Evolutionary conservation across 1,139 yeast species (phyloP), one percentile per base, ranked within the genome.

Genomic region (Meyerozyma elateridarum): DNA sequence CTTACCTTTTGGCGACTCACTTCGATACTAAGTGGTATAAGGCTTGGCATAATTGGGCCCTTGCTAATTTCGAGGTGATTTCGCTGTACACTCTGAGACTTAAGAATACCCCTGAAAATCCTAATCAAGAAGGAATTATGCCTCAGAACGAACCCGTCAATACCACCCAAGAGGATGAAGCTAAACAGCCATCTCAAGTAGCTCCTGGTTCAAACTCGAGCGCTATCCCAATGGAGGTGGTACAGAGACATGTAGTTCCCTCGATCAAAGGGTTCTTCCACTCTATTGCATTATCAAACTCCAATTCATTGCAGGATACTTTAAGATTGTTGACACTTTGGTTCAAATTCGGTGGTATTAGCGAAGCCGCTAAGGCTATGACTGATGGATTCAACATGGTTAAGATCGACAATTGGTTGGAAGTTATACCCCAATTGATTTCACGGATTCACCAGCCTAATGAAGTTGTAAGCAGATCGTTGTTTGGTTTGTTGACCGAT

Each of bases 21-120:
- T 91, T 91, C 55, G 97, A 91, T 52, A 71, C 75, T 30, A 74
- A 76, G 27, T 93, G 98, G 96, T 93, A 93, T 52, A 91, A 93
- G 50, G 98, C 98, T 15, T 93, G 98, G 98, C 99, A 93, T 52
- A 89, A 88, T 51, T 93, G 99, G 99, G 98, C 98, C 0, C 64
- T 93, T 48, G 96, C 98, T 0, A 93, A 93, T 55, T 93, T 88
- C 54, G 96, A 89, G 51, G 96, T 89, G 1, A 85, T 91, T 18
- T 83, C 96, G 0, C 68, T 82, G 32, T 67, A 67, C 44, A 71
- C 79, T 0, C 19, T 25, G 4, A 7, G 18, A 8, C 9, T 13
- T 2, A 55, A 52, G 25, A 52, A 51, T 26, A 38, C 45, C 25
- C 36, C 64, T 38, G 49, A 54, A 46, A 51, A 41, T 28, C 39